Percentiles rank a stretch among this genome's conserved stretches.
Conservation (phyloP, 768 basidiomycete species). For the Termitomyces bulborhizus region DNA sequence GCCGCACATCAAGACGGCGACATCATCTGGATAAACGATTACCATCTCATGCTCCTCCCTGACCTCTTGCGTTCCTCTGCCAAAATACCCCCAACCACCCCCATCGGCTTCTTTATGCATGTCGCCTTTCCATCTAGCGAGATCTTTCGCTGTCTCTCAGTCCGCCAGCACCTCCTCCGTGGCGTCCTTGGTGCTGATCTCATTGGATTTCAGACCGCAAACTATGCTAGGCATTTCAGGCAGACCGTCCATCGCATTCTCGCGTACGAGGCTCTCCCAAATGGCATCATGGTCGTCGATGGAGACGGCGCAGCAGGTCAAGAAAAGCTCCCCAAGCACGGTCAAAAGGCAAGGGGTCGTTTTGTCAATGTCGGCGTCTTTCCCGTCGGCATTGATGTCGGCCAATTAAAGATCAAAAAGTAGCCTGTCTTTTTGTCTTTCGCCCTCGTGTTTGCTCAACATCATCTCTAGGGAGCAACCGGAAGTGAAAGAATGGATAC, state of each 20-base stretch:
- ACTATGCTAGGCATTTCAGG: slow-evolving; percentile 78
- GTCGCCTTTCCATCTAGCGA: slow-evolving; percentile 95
- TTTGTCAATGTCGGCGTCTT: slow-evolving; percentile 88
- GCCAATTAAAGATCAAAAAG: slow-evolving; percentile 60
- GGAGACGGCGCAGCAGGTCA: slow-evolving; percentile 20
- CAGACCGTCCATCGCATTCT: slow-evolving; percentile 81
- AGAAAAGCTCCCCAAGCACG: slow-evolving; percentile 10
- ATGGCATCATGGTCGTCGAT: slow-evolving; percentile 64
- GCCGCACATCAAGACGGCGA: slow-evolving; percentile 91
- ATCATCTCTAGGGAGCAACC: slow-evolving; percentile 46
- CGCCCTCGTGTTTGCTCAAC: too few species aligned
- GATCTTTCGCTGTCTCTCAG: slow-evolving; percentile 88
- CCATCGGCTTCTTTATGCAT: slow-evolving; percentile 94
- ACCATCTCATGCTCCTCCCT: slow-evolving; percentile 93
- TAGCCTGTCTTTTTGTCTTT: slow-evolving; percentile 17
- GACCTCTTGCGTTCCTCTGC: slow-evolving; percentile 67
- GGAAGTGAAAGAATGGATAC: slow-evolving; percentile 81
- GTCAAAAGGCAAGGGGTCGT: slow-evolving; percentile 34
- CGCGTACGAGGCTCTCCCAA: slow-evolving; percentile 74
- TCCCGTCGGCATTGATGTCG: slow-evolving; percentile 86
- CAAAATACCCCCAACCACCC: slow-evolving; percentile 48
- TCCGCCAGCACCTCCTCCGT: slow-evolving; percentile 68
- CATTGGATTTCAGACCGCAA: slow-evolving; percentile 88
- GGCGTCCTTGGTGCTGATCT: slow-evolving; percentile 93
- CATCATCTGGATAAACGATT: slow-evolving; percentile 91